Conservation (phyloP, 1,284 basidiomycete species). For the Melanopsichium pennsylvanicum region DNA sequence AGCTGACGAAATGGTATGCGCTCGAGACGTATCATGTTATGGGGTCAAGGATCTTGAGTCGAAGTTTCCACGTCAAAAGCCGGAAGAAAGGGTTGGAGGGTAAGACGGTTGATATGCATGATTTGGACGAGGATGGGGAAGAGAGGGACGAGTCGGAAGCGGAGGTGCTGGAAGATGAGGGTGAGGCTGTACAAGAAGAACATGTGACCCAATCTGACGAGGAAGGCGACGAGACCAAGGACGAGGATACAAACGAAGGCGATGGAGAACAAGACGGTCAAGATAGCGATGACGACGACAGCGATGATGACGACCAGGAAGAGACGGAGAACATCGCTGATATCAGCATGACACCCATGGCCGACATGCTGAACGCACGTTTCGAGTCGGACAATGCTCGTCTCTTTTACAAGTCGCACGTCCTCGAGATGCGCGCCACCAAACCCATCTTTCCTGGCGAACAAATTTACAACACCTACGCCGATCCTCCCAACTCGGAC, state of each 20-base stretch:
- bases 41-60: conserved; percentile 90
- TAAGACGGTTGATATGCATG: conserved; percentile 46
- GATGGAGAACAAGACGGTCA: conserved; percentile 10
- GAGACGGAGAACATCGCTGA: conserved; percentile 69
- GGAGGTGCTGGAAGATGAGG: conserved; percentile 49
- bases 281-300: conserved; percentile 41
- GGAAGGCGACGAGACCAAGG: conserved; percentile 23
- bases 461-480: conserved; percentile 95
- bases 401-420: conserved; percentile 78
- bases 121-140: conserved; percentile 52
- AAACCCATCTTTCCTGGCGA: conserved; percentile 78
- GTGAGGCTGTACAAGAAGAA: conserved; percentile 21
- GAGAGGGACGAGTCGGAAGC: conserved; percentile 45
- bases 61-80: conserved; percentile 78
- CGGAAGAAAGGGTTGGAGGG: conserved; percentile 35
- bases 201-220: conserved; percentile 4
- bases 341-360: conserved; percentile 94
- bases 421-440: conserved; percentile 83
- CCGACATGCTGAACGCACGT: conserved; percentile 75
- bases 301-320: conserved; percentile 33
- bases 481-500: conserved; percentile 92
- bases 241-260: conserved; percentile 14
- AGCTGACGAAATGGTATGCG: conserved; percentile 71
- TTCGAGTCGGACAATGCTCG: conserved; percentile 69
- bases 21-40: conserved; percentile 84